phyloP scores from a whole-genome alignment of 441 rosid species.

The Pelargonium exstipulatum region DNA sequence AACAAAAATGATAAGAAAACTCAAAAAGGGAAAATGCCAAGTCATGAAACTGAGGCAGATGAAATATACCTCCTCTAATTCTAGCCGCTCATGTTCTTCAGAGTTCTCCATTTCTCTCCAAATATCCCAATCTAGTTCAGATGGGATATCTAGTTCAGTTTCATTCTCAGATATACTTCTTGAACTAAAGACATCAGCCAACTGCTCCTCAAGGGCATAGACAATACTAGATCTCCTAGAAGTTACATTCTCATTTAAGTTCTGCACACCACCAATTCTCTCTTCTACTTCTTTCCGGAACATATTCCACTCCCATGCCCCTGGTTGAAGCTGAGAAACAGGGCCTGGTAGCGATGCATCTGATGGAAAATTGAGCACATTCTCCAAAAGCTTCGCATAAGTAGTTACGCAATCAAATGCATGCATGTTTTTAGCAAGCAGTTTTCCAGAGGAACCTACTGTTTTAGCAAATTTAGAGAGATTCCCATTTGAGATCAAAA shows the following conservation, averaged over 20 bases:
- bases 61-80: conserved; percentile 74
- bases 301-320: conserved; percentile 81
- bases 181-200: conserved; percentile 36
- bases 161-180: conserved; percentile 40
- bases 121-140: conserved; percentile 64
- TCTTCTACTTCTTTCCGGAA: conserved; percentile 41
- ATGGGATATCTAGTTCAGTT: conserved; percentile 49
- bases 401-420: conserved; percentile 71
- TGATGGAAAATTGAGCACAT: conserved; percentile 67
- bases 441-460: conserved; percentile 74
- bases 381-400: conserved; percentile 81
- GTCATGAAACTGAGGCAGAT: neutral
- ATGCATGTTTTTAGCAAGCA: conserved; percentile 69
- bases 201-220: conserved; percentile 58
- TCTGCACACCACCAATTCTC: conserved; percentile 30
- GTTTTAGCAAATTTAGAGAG: conserved; percentile 67
- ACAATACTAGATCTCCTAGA: conserved; percentile 43
- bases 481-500: conserved; percentile 65
- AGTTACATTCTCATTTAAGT: conserved; percentile 30
- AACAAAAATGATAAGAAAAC: conserved; percentile 7
- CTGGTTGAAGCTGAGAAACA: conserved; percentile 53
- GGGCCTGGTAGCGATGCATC: conserved; percentile 65
- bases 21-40: conserved; percentile 12
- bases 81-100: conserved; percentile 77
- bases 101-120: conserved; percentile 53